A percentile compares a stretch with the other conserved stretches of the same genome.
phyloP scores from a whole-genome alignment of 345 rosid species.

The Fremontodendron californicum region DNA sequence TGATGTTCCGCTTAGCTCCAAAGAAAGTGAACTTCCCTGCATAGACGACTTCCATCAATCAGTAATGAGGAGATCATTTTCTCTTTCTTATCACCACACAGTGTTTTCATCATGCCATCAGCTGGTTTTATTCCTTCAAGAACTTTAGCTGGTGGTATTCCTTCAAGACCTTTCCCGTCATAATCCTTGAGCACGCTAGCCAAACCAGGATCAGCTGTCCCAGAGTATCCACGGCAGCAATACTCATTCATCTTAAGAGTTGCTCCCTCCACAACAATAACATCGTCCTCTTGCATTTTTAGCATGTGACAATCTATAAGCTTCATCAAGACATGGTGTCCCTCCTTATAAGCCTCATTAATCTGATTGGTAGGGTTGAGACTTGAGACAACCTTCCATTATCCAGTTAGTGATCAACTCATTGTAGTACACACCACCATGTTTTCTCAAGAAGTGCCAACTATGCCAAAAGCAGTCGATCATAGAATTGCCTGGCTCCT shows the following conservation, averaged over 20 bases:
- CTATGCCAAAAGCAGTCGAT: slow-evolving; percentile 51
- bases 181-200: slow-evolving; percentile 26
- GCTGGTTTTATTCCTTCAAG: slow-evolving; percentile 38
- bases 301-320: slow-evolving; percentile 41
- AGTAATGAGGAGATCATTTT: slow-evolving; percentile 15
- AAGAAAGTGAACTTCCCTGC: slow-evolving; percentile 11
- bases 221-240: slow-evolving; percentile 12
- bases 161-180: slow-evolving; percentile 28
- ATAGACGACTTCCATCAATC: slow-evolving; percentile 5
- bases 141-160: slow-evolving; percentile 28
- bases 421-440: slow-evolving; percentile 40
- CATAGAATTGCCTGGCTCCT: slow-evolving; percentile 9
- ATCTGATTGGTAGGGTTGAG: slow-evolving; percentile 31
- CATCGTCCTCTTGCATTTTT: slow-evolving; percentile 40
- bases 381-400: slow-evolving; percentile 59
- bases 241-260: slow-evolving; percentile 25
- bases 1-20: slow-evolving; percentile 13
- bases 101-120: slow-evolving; percentile 49
- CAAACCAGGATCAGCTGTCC: slow-evolving; percentile 30
- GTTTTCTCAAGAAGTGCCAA: slow-evolving; percentile 32
- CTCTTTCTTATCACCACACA: slow-evolving; percentile 26
- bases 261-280: slow-evolving; percentile 41
- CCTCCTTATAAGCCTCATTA: slow-evolving; percentile 39
- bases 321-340: slow-evolving; percentile 47
- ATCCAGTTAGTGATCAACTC: slow-evolving; percentile 62